Percentiles rank a stretch among this genome's conserved stretches.
These are phyloP conservation scores for Hamigera avellanea DNA, from an alignment of 495 filamentous ascomycete species.

Conservation along the genomic window DNA sequence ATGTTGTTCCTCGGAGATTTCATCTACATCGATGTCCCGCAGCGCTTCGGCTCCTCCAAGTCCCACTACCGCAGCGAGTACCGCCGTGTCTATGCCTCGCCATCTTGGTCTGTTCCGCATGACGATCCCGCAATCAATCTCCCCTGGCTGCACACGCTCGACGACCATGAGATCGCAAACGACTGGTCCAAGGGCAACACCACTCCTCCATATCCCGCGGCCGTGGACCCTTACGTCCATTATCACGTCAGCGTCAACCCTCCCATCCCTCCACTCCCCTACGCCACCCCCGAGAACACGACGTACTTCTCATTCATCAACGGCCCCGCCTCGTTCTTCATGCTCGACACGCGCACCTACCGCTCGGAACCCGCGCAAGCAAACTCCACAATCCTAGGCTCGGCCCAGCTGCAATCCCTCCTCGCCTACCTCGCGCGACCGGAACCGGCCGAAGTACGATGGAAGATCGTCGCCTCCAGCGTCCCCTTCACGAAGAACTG, in stretches of 20 bases:
- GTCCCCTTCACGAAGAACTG: slow-evolving; percentile 97
- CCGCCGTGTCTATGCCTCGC: slow-evolving; percentile 83
- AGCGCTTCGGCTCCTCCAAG: slow-evolving; percentile 55
- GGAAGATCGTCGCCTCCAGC: slow-evolving; percentile 83
- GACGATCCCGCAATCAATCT: slow-evolving; percentile 39
- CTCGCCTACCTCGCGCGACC: slow-evolving; percentile 60
- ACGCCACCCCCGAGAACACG: slow-evolving; percentile 34
- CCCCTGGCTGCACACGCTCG: slow-evolving; percentile 91
- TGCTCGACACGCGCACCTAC: slow-evolving; percentile 86
- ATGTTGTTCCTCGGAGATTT: slow-evolving; percentile 99
- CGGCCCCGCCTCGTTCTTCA: slow-evolving; percentile 87
- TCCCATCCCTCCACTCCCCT: slow-evolving; percentile 37
- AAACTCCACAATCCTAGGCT: slow-evolving; percentile 78
- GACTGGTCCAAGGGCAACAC: slow-evolving; percentile 69
- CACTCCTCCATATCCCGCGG: slow-evolving; percentile 58
- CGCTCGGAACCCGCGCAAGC: slow-evolving; percentile 50
- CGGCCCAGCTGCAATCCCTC: slow-evolving; percentile 65
- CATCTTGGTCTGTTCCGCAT: slow-evolving; percentile 64
- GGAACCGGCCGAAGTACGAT: slow-evolving; percentile 64
- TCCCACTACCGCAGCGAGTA: slow-evolving; percentile 84
- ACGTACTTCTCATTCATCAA: slow-evolving; percentile 83
- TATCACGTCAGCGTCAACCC: slow-evolving; percentile 84
- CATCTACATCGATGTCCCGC: slow-evolving; percentile 91
- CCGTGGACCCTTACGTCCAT: slow-evolving; percentile 74
- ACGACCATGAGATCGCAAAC: slow-evolving; percentile 93